These are phyloP conservation scores for Termitomyces sp. DNA, from an alignment of 768 basidiomycete species.

Conservation along the genomic window DNA sequence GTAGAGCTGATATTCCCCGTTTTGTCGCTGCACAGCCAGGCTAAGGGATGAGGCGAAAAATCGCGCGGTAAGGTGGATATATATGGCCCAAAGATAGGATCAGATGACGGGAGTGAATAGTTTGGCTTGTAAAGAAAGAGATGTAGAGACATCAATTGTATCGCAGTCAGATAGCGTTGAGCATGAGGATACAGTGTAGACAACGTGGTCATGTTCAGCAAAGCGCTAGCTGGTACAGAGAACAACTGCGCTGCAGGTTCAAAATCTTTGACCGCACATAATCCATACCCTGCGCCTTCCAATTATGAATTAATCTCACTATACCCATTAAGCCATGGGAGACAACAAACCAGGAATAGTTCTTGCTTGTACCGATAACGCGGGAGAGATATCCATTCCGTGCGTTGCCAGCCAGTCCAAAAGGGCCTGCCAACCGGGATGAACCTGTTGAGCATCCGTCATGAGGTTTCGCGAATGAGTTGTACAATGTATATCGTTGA, in stretches of 20 bases:
- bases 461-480: not conserved
- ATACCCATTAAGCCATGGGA: not conserved
- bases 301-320: not conserved
- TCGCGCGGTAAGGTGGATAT: constrained; percentile 69
- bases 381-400: constrained; percentile 38
- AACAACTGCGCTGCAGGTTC: constrained; percentile 58
- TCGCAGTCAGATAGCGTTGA: constrained; percentile 42
- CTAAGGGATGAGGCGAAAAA: constrained; percentile 79
- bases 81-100: constrained; percentile 67
- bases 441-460: constrained; percentile 5
- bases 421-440: constrained; percentile 42
- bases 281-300: constrained; percentile 63
- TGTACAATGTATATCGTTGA: not conserved
- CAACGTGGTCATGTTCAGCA: constrained; percentile 74
- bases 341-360: constrained; percentile 40
- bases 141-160: constrained; percentile 79
- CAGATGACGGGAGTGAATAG: constrained; percentile 34
- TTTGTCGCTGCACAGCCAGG: constrained; percentile 48
- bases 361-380: constrained; percentile 47
- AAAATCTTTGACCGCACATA: constrained; percentile 42
- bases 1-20: constrained; percentile 12
- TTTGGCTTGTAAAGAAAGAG: constrained; percentile 60
- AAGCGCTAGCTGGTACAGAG: constrained; percentile 58
- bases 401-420: constrained; percentile 46
- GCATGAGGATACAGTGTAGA: constrained; percentile 46